Conservation (phyloP, 202 grass and related monocot species). For the Cymbopogon flexuosus region DNA sequence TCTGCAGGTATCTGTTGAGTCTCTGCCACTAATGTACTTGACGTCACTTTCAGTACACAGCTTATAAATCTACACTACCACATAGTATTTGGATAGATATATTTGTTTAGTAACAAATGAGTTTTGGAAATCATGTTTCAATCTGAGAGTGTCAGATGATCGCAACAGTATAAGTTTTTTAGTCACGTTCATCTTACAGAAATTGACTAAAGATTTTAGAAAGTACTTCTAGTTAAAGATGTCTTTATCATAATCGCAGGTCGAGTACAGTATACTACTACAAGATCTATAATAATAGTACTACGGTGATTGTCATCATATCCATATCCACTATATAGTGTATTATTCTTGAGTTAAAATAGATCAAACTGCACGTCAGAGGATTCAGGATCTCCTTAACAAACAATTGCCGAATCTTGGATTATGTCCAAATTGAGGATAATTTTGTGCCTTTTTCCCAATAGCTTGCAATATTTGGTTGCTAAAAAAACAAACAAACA, state of each 20-base stretch:
- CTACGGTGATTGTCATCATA: background rate
- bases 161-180: background rate
- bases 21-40: background rate
- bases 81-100: background rate
- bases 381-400: background rate
- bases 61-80: constrained; percentile 1
- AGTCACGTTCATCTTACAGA: background rate
- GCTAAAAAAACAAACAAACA: too few species aligned
- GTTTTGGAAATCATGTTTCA: background rate
- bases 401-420: background rate
- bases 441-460: too few species aligned
- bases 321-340: background rate
- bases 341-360: background rate
- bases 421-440: background rate
- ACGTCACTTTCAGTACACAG: constrained; percentile 19
- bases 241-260: background rate
- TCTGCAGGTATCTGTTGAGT: constrained; percentile 1
- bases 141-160: constrained; percentile 7
- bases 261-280: background rate
- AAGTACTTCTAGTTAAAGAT: background rate
- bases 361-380: background rate
- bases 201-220: constrained; percentile 8
- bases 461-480: too few species aligned
- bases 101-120: background rate
- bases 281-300: background rate